phyloP scores from a whole-genome alignment of 768 basidiomycete genomes.

The Tylopilus plumbeoviolaceoides region DNA sequence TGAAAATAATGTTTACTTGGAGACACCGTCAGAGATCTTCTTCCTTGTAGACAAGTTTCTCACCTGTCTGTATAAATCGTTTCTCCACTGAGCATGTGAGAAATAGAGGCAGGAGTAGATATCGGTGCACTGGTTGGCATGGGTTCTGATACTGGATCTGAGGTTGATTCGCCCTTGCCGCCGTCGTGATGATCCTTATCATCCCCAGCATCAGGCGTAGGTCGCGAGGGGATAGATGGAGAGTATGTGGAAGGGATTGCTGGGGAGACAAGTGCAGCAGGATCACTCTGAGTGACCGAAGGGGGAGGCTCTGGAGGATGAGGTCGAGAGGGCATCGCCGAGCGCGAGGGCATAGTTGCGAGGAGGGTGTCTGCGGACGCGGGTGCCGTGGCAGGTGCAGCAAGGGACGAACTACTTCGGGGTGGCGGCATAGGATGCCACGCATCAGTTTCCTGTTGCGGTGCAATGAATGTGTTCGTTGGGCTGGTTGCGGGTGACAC shows the following conservation, averaged over 20 bases:
- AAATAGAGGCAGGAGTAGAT: not conserved
- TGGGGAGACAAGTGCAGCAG: not conserved
- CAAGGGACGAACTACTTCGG: not conserved
- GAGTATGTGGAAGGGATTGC: not conserved
- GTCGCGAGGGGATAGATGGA: not conserved
- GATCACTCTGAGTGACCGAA: not conserved
- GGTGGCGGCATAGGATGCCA: not conserved
- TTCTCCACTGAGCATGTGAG: not conserved
- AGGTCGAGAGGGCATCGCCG: not conserved
- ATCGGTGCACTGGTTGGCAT: not conserved
- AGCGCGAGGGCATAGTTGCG: not conserved
- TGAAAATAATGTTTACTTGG: not conserved
- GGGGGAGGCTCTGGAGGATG: no score
- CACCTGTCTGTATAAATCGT: slow-evolving; percentile 5
- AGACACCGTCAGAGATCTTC: not conserved
- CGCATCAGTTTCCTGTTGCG: not conserved
- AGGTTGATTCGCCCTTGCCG: not conserved
- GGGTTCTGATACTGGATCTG: not conserved
- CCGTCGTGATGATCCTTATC: not conserved
- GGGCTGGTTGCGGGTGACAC: not conserved
- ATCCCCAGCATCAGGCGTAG: not conserved
- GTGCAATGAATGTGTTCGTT: not conserved
- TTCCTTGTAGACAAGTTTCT: not conserved
- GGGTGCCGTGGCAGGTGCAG: not conserved
- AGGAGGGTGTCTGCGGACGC: no score